Evolutionary conservation across 305 asterid genomes (phyloP), one percentile per base, ranked within the genome.

Genomic region (Solanum hybrid): DNA sequence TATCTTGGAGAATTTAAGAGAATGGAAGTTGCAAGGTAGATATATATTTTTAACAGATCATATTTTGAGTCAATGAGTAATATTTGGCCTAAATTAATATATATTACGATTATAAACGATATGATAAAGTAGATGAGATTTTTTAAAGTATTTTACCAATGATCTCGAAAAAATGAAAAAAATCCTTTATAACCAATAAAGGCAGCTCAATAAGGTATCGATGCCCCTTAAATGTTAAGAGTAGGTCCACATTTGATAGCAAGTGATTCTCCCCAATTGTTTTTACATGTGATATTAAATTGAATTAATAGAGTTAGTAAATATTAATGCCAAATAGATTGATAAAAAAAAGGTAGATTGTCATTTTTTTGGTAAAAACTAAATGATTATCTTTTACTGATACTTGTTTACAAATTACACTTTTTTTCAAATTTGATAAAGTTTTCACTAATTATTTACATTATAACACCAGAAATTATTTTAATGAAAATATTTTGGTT

Each of bases 241-340:
- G 81, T 17, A 76, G 4, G 38, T 76, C 37, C 19, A 10, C 31
- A 9, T 66, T 4, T 14, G 24, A 31, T 75, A 4, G 0, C 12
- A 10, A 75, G 38, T 14, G 6, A 31, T 75, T 75, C 78, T 31
- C 24, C 0, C 3, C 0, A 31, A 15, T 75, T 31, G 3, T 75
- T 75, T 15, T 14, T 15, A 31, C 0, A 15, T 0, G 15, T 7
- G 6, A 0, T 3, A 12, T 6, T 72, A 72, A 73, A 5, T 7
- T 31, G 10, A 15, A 75, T 75, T 75, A 31, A 35, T 75, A 0
- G 24, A 31, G 13, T 7, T 0, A 3, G 2, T 4, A 1, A 2
- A 4, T 75, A 32, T 75, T 1, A 73, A 73, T 29, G n/a, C 0
- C 2, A 29, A 0, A 73, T 73, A 45, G 37, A 73, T 29, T 71